A percentile compares a stretch with the other conserved stretches of the same genome.
phyloP scores from a whole-genome alignment of 169 alveolate genomes.

The Plasmodium sp. region DNA sequence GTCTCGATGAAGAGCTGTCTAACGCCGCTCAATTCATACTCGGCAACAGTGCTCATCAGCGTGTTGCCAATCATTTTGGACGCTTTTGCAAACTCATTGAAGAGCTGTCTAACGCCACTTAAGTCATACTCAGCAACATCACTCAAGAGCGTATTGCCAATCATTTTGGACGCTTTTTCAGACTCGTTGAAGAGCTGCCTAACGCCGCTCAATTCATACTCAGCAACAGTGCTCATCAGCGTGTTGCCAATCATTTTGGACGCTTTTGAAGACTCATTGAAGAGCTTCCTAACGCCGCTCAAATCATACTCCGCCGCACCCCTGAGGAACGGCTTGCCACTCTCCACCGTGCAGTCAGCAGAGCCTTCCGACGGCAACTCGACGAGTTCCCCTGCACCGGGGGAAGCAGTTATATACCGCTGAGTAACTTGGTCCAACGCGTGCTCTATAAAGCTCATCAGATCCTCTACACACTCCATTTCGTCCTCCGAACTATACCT shows the following conservation, averaged over 20 bases:
- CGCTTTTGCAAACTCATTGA: not conserved
- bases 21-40: not conserved
- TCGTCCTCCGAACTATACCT: no score
- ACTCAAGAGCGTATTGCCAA: not conserved
- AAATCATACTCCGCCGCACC: not conserved
- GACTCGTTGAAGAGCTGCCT: not conserved
- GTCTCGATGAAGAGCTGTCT: not conserved
- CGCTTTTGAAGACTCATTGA: not conserved
- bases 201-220: not conserved
- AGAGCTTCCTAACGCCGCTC: not conserved
- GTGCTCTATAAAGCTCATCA: no score
- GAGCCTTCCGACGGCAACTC: no score
- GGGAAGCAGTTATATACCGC: no score
- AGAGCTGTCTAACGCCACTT: not conserved
- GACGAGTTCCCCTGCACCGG: no score
- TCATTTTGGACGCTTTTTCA: not conserved
- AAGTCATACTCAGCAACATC: not conserved
- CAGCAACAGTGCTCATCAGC: not conserved
- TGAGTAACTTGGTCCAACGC: no score
- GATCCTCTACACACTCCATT: no score
- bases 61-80: not conserved
- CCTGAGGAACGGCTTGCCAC: not conserved
- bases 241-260: not conserved
- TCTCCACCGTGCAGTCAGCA: not conserved
- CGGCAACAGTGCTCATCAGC: not conserved